Conservation (phyloP, 495 filamentous ascomycete genomes). For the Achaetomiella virescens region DNA sequence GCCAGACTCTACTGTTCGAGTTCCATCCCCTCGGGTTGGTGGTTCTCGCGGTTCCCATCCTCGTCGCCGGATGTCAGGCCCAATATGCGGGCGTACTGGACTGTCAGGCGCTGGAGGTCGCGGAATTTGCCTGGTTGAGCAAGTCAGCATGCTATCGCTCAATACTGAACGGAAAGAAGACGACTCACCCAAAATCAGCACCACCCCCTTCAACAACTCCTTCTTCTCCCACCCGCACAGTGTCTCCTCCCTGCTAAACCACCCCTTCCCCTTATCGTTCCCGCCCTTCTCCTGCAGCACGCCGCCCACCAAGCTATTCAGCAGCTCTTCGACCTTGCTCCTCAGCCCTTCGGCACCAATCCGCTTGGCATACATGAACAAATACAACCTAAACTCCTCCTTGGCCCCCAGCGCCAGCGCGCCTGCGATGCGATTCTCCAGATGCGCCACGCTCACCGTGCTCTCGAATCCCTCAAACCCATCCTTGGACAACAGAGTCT, state of each 20-base stretch:
- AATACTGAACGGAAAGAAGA: not conserved
- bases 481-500: constrained; percentile 73
- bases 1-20: constrained; percentile 17
- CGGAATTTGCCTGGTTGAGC: constrained; percentile 77
- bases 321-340: constrained; percentile 84
- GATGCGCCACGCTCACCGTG: constrained; percentile 83
- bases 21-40: constrained; percentile 20
- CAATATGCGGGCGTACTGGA: constrained; percentile 78
- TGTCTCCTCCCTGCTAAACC: constrained; percentile 55
- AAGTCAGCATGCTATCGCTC: constrained; percentile 25
- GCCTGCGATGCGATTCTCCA: constrained; percentile 91
- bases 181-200: constrained; percentile 81
- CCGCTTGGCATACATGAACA: constrained; percentile 94
- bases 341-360: constrained; percentile 83
- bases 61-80: constrained; percentile 56
- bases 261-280: constrained; percentile 46
- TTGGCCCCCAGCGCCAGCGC: constrained; percentile 76
- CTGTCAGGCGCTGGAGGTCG: constrained; percentile 81
- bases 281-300: constrained; percentile 49
- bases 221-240: constrained; percentile 86
- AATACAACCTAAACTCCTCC: constrained; percentile 84
- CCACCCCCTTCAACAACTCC: constrained; percentile 79
- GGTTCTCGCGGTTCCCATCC: constrained; percentile 37
- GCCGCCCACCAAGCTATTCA: constrained; percentile 72
- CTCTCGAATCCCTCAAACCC: constrained; percentile 91